These are phyloP conservation scores for Colletotrichum tanaceti DNA, from an alignment of 2,329 filamentous ascomycete species.

Conservation along the genomic window DNA sequence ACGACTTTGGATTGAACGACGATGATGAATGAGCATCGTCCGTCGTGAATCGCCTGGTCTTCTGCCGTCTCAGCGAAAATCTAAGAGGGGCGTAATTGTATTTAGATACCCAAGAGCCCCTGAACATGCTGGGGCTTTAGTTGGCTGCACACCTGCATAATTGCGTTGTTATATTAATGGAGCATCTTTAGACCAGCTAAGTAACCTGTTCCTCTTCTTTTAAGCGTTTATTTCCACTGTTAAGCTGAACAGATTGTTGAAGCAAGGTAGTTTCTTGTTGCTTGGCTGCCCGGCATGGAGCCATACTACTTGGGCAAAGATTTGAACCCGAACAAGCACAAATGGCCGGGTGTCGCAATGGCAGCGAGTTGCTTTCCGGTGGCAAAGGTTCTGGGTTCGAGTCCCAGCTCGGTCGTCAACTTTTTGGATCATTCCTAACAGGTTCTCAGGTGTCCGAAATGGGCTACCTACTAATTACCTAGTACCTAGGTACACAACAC, in stretches of 20 bases:
- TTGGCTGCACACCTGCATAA: background rate
- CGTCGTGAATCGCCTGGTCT: background rate
- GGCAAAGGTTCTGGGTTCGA: slow-evolving; percentile 52
- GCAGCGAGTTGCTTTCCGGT: slow-evolving; percentile 50
- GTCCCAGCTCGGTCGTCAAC: slow-evolving; percentile 47
- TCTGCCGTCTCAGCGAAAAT: background rate
- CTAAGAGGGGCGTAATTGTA: background rate
- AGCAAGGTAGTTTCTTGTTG: too few species aligned
- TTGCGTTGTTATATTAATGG: background rate
- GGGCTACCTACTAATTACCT: too few species aligned
- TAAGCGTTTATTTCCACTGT: background rate
- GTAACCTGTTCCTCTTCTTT: background rate
- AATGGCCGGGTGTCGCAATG: slow-evolving; percentile 44
- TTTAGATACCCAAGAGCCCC: slow-evolving; percentile 30
- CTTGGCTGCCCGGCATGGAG: too few species aligned
- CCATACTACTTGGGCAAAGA: background rate
- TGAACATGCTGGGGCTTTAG: background rate
- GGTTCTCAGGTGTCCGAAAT: too few species aligned
- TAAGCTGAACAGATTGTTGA: too few species aligned
- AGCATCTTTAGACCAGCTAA: background rate
- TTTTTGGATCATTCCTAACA: too few species aligned
- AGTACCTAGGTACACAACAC: too few species aligned
- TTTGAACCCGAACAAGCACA: too few species aligned
- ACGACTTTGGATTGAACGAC: slow-evolving; percentile 36
- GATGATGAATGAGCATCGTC: slow-evolving; percentile 29